phyloP scores from a whole-genome alignment of 2,329 filamentous ascomycete genomes.

The Aphanoascus verrucosus region DNA sequence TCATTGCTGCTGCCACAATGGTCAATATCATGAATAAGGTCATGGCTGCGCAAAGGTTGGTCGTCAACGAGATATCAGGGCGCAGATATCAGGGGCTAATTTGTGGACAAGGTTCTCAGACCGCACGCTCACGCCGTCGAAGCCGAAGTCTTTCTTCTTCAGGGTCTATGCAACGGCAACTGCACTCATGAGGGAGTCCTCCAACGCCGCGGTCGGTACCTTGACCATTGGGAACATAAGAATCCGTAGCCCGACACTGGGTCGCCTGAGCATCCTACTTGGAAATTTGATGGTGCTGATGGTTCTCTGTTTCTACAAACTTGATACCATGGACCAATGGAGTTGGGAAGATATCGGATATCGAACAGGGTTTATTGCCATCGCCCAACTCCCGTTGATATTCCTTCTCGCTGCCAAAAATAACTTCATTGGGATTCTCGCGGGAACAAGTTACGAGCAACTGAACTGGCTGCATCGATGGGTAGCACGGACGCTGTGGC shows the following conservation, averaged over 20 bases:
- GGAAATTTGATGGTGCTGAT: constrained; percentile 42
- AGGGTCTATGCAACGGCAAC: constrained; percentile 43
- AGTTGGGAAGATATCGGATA: constrained; percentile 49
- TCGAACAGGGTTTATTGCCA: constrained; percentile 43
- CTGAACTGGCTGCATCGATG: constrained; percentile 46
- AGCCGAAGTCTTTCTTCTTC: constrained; percentile 43
- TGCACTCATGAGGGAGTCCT: constrained; percentile 45
- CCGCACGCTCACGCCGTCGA: constrained; percentile 38
- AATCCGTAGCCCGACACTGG: constrained; percentile 32
- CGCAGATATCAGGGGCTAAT: background rate
- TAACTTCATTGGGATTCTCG: constrained; percentile 42
- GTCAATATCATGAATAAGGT: constrained; percentile 38
- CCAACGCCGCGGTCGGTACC: constrained; percentile 36
- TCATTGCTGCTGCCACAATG: constrained; percentile 27
- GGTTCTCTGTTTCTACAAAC: constrained; percentile 47
- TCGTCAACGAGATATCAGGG: background rate
- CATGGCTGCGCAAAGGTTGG: constrained; percentile 42
- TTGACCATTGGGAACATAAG: constrained; percentile 26
- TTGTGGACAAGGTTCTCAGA: constrained; percentile 35
- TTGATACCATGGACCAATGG: constrained; percentile 41
- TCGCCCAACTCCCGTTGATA: constrained; percentile 46
- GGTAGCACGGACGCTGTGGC: constrained; percentile 42
- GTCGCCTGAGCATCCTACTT: constrained; percentile 27
- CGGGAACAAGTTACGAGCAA: constrained; percentile 40
- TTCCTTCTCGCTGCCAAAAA: constrained; percentile 47